phyloP scores from a whole-genome alignment of 1,284 basidiomycete species.

The Sanghuangporus baumii region DNA sequence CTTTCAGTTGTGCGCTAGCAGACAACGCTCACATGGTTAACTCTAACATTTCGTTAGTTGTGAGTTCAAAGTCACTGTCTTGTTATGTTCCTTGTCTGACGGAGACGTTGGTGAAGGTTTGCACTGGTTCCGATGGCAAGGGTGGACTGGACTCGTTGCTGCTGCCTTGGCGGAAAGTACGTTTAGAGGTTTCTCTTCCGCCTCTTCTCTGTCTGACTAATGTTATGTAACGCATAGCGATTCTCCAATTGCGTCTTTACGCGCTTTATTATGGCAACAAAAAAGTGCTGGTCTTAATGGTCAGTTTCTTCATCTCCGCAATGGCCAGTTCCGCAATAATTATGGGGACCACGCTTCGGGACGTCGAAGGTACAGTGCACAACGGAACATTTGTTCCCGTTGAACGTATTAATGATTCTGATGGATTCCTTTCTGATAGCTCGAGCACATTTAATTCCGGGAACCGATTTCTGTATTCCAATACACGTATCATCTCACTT shows the following conservation, averaged over 20 bases:
- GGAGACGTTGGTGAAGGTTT: constrained; percentile 28
- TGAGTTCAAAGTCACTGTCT: constrained; percentile 22
- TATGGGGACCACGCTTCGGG: constrained; percentile 37
- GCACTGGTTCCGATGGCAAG: constrained; percentile 52
- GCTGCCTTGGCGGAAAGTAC: constrained; percentile 49
- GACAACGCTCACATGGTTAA: not conserved
- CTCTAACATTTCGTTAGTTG: constrained; percentile 25
- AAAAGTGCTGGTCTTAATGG: constrained; percentile 42
- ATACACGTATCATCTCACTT: constrained; percentile 34
- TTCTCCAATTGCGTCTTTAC: constrained; percentile 58
- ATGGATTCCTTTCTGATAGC: constrained; percentile 26
- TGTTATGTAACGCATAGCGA: constrained; percentile 32
- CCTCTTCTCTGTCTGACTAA: not conserved
- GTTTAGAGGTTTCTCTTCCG: constrained; percentile 17
- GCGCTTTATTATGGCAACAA: constrained; percentile 52
- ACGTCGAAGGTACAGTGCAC: constrained; percentile 33
- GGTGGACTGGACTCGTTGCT: constrained; percentile 47
- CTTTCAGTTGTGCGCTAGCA: constrained; percentile 12
- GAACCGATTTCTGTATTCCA: constrained; percentile 32
- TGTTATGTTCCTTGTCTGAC: not conserved
- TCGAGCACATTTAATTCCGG: constrained; percentile 5
- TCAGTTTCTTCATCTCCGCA: constrained; percentile 34
- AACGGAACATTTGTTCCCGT: not conserved
- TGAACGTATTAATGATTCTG: constrained; percentile 18
- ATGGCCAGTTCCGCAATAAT: constrained; percentile 39